A percentile compares a stretch with the other conserved stretches of the same genome.
phyloP scores from a whole-genome alignment of 257 asterid genomes.

The Solanum rostratum region DNA sequence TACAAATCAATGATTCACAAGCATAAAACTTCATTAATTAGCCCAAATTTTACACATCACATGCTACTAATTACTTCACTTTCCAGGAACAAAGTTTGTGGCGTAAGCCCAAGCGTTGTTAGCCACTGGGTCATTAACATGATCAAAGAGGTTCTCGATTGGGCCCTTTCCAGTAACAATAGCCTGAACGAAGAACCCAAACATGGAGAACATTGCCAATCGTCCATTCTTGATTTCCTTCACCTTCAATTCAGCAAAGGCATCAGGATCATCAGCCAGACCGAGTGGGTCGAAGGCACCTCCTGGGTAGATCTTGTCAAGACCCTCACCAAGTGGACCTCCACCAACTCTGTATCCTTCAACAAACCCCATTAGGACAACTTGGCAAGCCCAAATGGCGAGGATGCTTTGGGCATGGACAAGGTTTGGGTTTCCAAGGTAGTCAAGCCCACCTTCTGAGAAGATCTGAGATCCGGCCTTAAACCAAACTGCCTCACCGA shows the following conservation, averaged over 20 bases:
- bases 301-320: constrained; percentile 79
- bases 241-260: constrained; percentile 49
- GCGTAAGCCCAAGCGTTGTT: constrained; percentile 92
- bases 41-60: neutral
- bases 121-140: constrained; percentile 67
- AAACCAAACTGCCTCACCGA: constrained; percentile 91
- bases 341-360: constrained; percentile 91
- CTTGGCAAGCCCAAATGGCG: constrained; percentile 81
- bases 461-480: constrained; percentile 90
- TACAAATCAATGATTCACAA: neutral
- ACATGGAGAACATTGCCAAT: constrained; percentile 57
- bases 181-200: constrained; percentile 83
- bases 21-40: neutral
- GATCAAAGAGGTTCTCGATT: constrained; percentile 59
- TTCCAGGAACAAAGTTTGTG: constrained; percentile 79
- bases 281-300: constrained; percentile 84
- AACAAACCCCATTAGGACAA: constrained; percentile 66
- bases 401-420: constrained; percentile 85
- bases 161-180: constrained; percentile 90
- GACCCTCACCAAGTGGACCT: constrained; percentile 86
- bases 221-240: constrained; percentile 65
- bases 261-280: constrained; percentile 45
- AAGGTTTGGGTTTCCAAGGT: constrained; percentile 80
- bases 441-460: constrained; percentile 83
- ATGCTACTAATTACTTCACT: constrained; percentile 15